Evolutionary conservation across 2,329 filamentous ascomycete genomes (phyloP), one percentile per base, ranked within the genome.

Genomic region (Aspergillus transmontanensis): DNA sequence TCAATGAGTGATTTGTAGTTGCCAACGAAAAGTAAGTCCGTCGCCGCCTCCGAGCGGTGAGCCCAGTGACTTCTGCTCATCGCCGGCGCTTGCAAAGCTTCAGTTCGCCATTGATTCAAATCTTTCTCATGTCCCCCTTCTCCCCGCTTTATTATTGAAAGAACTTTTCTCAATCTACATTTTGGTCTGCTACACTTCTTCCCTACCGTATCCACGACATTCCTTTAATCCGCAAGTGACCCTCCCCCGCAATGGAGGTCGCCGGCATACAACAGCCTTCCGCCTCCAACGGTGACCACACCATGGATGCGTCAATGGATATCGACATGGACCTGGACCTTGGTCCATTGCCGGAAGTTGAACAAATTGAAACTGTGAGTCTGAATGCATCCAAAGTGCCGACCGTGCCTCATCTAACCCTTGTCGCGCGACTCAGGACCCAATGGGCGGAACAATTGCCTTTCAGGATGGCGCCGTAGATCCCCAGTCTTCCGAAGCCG

Each of bases 321-420:
- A 88, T 92, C 61, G 90, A 92, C 67, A 91, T 92, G 88, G 90
- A 89, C 71, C 82, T 91, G 68, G 83, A 85, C 68, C 72, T 85
- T 36, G 83, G 83, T 41, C 78, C 83, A 4, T 82, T 85, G 39
- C 82, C 78, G 10, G 79, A 79, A 14, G 69, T 73, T 28, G 76
- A 79, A 41, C 60, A 59, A 48, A 76, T 78, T 61, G 71, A 76
- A 55, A 66, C 68, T 26, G 77, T 78, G 66, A 72, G 76, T 64
- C 16, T 32, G 3, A 41, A 36, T 14, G 28, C 54, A 32, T 34
- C 53, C 28, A 26, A 50, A n/a, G 21, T 39, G 16, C 16, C 36
- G 16, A 21, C 51, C 57, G 11, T 26, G 26, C n/a, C 43, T 16
- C 9, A 21, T 48, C 30, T 28, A 34, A 63, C 62, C n/a, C 34